A percentile compares a stretch with the other conserved stretches of the same genome.
These are phyloP conservation scores for Mortierella alpina DNA, from an alignment of 192 early-diverging fungal genomes.

Conservation along the genomic window DNA sequence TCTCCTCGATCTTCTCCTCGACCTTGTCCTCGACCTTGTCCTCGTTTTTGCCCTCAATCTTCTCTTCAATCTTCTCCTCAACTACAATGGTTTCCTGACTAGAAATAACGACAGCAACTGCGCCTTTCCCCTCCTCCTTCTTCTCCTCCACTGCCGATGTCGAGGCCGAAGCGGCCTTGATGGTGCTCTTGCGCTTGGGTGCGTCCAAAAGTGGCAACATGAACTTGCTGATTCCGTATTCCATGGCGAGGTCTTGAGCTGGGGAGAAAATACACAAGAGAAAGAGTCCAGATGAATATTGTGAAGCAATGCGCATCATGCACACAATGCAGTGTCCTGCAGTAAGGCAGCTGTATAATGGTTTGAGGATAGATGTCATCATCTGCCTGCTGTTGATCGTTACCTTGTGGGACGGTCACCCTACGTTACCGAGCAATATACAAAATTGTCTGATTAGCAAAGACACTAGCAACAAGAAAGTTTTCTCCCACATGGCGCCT, in stretches of 20 bases:
- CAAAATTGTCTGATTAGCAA: too few relatives aligned
- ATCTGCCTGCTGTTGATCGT: too few relatives aligned
- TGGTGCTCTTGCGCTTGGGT: constrained; percentile 22
- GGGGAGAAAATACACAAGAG: not conserved
- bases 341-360: not conserved
- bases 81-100: not conserved
- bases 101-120: constrained; percentile 2
- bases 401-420: constrained; percentile 25
- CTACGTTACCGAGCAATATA: not conserved
- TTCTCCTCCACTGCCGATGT: constrained; percentile 13
- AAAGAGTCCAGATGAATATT: not conserved
- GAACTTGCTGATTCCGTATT: constrained; percentile 30
- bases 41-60: not conserved
- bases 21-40: not conserved
- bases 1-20: constrained; percentile 2
- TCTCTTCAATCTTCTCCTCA: constrained; percentile 7
- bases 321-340: not conserved
- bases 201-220: constrained; percentile 30
- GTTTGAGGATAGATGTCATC: too few relatives aligned
- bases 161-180: constrained; percentile 6
- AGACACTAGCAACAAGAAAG: too few relatives aligned
- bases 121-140: not conserved
- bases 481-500: too few relatives aligned
- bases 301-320: not conserved
- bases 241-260: constrained; percentile 31